phyloP scores from a whole-genome alignment of 2,329 filamentous ascomycete genomes.

The Epichloe uncinata region DNA sequence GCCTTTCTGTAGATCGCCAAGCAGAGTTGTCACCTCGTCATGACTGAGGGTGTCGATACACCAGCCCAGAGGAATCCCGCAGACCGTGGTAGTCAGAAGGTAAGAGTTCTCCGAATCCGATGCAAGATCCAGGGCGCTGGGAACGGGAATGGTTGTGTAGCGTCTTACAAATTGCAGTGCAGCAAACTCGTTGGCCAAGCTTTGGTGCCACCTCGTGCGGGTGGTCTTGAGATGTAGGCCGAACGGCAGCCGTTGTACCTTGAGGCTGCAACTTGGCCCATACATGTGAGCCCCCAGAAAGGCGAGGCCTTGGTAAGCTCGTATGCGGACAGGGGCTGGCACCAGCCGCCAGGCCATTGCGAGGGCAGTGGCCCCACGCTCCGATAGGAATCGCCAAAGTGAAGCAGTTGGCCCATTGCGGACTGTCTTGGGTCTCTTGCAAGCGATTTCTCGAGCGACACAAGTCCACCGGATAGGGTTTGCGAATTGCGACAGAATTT shows the following conservation, averaged over 20 bases:
- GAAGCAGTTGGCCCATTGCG: background rate
- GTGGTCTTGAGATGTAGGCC: conserved; percentile 9
- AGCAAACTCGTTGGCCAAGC: conserved; percentile 4
- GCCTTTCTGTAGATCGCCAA: background rate
- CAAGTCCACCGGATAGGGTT: background rate
- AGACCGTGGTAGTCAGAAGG: conserved; percentile 1
- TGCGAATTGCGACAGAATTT: background rate
- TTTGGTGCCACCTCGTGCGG: background rate
- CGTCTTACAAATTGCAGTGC: conserved; percentile 2
- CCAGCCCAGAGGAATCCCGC: background rate
- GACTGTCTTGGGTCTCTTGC: background rate
- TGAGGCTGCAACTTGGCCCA: conserved; percentile 5
- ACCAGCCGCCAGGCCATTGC: background rate
- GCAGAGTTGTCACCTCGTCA: background rate
- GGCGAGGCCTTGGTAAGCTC: background rate
- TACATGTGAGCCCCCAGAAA: conserved; percentile 3
- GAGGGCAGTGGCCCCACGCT: background rate
- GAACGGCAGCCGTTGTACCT: conserved; percentile 10
- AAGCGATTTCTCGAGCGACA: background rate
- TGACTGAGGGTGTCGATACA: conserved; percentile 4
- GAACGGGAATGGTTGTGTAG: conserved; percentile 1
- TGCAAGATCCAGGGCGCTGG: conserved; percentile 2
- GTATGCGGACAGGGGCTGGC: background rate
- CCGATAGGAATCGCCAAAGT: background rate
- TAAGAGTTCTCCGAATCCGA: background rate